Conservation (phyloP, 495 filamentous ascomycete genomes). For the Xylaria telfairii region DNA sequence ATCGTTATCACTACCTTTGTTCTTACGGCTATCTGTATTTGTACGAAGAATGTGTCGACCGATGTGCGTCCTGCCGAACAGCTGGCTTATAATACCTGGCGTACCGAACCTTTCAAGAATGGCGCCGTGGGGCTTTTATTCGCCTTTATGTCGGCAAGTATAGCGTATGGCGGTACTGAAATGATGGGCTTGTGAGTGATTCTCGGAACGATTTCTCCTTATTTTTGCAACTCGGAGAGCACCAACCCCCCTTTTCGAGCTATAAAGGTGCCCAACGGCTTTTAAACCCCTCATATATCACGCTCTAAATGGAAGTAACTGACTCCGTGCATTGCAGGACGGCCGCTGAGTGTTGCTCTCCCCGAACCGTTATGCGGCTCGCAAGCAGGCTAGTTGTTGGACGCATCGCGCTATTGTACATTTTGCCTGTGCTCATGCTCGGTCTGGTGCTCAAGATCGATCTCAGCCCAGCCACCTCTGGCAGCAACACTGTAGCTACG, state of each 20-base stretch:
- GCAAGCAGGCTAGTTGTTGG: slow-evolving; percentile 77
- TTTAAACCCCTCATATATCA: too few relatives aligned
- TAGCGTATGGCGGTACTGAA: slow-evolving; percentile 68
- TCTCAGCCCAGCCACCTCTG: slow-evolving; percentile 31
- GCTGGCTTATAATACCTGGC: slow-evolving; percentile 43
- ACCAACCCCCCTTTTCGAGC: too few relatives aligned
- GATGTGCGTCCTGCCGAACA: slow-evolving; percentile 27
- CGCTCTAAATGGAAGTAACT: too few relatives aligned
- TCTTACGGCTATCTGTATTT: slow-evolving; percentile 48
- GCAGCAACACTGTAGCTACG: slow-evolving; percentile 4
- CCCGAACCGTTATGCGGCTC: slow-evolving; percentile 70
- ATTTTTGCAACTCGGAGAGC: too few relatives aligned
- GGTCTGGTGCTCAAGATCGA: slow-evolving; percentile 53
- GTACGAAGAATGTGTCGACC: slow-evolving; percentile 40
- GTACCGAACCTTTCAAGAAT: slow-evolving; percentile 60
- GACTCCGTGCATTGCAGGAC: slow-evolving; percentile 36
- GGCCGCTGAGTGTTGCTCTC: slow-evolving; percentile 74
- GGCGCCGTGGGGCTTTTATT: slow-evolving; percentile 65
- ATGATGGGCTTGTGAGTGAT: slow-evolving; percentile 58
- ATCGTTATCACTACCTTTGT: slow-evolving; percentile 46
- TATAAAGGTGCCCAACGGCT: too few relatives aligned
- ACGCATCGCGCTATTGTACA: slow-evolving; percentile 78
- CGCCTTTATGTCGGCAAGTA: slow-evolving; percentile 65
- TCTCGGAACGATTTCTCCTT: too few relatives aligned
- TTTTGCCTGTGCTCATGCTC: slow-evolving; percentile 59